Evolutionary conservation across 169 alveolate genomes (phyloP).

Genomic region (Plasmodium adleri): DNA sequence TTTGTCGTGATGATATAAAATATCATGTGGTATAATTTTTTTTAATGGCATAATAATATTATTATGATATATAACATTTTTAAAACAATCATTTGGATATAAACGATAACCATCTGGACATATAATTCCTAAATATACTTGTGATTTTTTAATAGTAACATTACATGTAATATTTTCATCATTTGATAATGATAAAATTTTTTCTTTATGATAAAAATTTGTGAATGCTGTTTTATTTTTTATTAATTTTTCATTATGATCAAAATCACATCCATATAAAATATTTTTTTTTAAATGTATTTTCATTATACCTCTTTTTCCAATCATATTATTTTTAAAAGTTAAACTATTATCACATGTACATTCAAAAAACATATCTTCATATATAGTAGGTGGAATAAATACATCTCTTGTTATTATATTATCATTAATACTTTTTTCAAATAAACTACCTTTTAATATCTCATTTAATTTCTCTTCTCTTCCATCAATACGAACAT

Average conservation of each 20-base stretch:
- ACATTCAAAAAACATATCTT: constrained; percentile 35
- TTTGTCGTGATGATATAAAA: constrained; percentile 19
- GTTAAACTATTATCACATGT: constrained; percentile 65
- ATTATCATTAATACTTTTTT: constrained; percentile 19
- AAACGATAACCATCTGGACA: constrained; percentile 51
- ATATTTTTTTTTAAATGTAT: constrained; percentile 32
- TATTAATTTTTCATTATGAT: neutral
- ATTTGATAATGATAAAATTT: neutral
- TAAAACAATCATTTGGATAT: constrained; percentile 37
- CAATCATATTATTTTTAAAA: constrained; percentile 11
- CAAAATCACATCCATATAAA: constrained; percentile 55
- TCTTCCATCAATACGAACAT: constrained; percentile 25
- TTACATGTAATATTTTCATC: constrained; percentile 2
- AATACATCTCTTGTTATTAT: constrained; percentile 22
- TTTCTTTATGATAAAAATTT: neutral
- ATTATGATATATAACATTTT: constrained; percentile 11
- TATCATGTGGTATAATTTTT: constrained; percentile 10
- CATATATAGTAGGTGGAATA: constrained; percentile 37
- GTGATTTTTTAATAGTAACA: constrained; percentile 3
- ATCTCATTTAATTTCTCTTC: constrained; percentile 4
- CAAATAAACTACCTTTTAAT: constrained; percentile 25
- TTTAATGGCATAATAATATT: constrained; percentile 8
- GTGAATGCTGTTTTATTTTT: neutral
- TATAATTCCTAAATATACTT: constrained; percentile 36
- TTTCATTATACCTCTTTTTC: constrained; percentile 54